Conservation (phyloP, 257 asterid genomes). For the Nicotiana attenuata region DNA sequence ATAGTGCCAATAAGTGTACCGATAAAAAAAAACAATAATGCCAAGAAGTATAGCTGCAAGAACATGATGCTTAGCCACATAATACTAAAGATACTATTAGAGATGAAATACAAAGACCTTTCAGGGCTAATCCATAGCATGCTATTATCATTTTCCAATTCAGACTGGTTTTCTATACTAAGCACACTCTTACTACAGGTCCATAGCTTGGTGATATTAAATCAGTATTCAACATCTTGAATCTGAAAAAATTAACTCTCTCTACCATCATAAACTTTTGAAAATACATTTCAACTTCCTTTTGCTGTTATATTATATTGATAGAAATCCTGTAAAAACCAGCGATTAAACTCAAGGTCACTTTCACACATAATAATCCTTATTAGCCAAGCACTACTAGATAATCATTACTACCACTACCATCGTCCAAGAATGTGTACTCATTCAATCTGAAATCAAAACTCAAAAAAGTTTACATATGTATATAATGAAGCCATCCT, state of each 20-base stretch:
- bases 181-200: not conserved
- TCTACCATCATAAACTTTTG: not conserved
- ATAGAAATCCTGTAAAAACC: not conserved
- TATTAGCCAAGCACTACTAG: not conserved
- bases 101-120: not conserved
- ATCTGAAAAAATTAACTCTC: not conserved
- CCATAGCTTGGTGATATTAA: not conserved
- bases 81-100: not conserved
- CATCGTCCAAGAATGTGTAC: not conserved
- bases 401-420: not conserved
- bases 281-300: not conserved
- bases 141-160: not conserved
- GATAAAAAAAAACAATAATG: not conserved
- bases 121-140: not conserved
- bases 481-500: not conserved
- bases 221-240: not conserved
- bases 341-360: not conserved
- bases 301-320: not conserved
- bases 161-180: not conserved
- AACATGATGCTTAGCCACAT: not conserved
- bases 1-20: conserved; percentile 4
- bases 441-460: not conserved
- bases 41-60: not conserved
- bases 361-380: not conserved
- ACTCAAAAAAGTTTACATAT: not conserved